Evolutionary conservation across 352 stramenopile species (phyloP), one percentile per base, ranked within the genome.

Genomic region (Globisporangium cystogenes): DNA sequence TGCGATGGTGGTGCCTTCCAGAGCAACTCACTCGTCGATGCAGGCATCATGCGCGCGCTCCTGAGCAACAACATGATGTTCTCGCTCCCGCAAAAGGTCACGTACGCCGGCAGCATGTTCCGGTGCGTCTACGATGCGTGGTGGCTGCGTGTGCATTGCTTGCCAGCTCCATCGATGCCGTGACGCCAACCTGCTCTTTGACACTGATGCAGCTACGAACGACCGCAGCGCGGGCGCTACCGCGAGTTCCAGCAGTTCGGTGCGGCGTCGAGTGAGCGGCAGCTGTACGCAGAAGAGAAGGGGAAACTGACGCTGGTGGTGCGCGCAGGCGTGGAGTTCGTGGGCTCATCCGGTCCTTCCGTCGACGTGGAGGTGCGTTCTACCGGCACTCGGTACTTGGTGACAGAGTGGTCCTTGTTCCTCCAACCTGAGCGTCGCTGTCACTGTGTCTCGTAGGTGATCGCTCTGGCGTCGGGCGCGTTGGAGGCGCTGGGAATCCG

Each of bases 211-310:
- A 95, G 85, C 7, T 95, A 95, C 57, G 86, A 95, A 54, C 83
- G 86, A 48, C 86, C 86, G 33, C 86, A 95, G 52, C 77, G 82
- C 16, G 86, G 86, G 5, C 83, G 86, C 7, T 95, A 93, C 53
- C 74, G 86, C 15, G 86, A 95, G 51, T 95, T 95, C 51, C 82
- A 93, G 60, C 86, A 95, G 45, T 95, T 95, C 64, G 86, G 79
- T 89, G 53, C 36, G 65, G 29, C 37, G 0, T 2, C 20, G 16
- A 43, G 8, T 12, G 15, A n/a, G 36, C 53, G 7, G 15, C 48
- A 23, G 40, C 11, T 15, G 0, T 2, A 16, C 51, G 3, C n/a
- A 8, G 27, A 11, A 8, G 27, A 31, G 27, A 5, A 31, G 27
- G 8, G 31, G 10, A 11, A 36, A 15, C 31, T 36, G 12, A 36